Conservation (phyloP, 1,284 basidiomycete species). For the Phenoliferia sp. region DNA sequence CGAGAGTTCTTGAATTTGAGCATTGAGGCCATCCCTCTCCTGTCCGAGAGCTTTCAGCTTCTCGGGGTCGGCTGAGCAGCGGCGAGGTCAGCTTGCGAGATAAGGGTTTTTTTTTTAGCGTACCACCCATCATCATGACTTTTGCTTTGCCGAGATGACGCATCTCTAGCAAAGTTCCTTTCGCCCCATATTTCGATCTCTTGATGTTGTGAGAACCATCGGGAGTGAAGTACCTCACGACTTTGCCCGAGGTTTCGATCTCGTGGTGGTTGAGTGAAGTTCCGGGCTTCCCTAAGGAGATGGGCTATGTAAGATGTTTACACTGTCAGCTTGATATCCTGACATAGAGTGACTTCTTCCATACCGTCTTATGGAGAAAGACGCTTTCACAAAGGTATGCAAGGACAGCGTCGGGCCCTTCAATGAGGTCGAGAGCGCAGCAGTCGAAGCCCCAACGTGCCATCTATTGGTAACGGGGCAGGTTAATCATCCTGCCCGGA, state of each 20-base stretch:
- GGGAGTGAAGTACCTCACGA: conserved; percentile 26
- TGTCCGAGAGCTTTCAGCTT: conserved; percentile 5
- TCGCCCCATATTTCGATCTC: conserved; percentile 21
- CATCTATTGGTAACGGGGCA: conserved; percentile 54
- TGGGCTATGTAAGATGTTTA: conserved; percentile 2
- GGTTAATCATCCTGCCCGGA: neutral
- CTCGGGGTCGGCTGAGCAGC: neutral
- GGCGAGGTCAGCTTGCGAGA: neutral
- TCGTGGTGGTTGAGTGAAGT: neutral
- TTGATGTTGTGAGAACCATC: conserved; percentile 19
- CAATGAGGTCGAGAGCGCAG: conserved; percentile 69
- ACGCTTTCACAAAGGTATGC: conserved; percentile 39
- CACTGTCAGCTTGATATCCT: neutral
- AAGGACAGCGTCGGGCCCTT: conserved; percentile 47
- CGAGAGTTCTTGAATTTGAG: neutral
- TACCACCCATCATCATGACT: conserved; percentile 16
- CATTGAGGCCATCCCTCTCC: neutral
- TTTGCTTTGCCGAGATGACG: conserved; percentile 7
- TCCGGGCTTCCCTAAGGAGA: conserved; percentile 5
- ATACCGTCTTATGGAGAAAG: conserved; percentile 6
- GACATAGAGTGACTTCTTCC: no score
- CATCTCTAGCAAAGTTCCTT: conserved; percentile 6
- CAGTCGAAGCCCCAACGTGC: conserved; percentile 65
- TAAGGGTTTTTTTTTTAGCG: neutral
- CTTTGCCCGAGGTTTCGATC: neutral